Conservation (phyloP, 2,329 filamentous ascomycete species). For the Magnaporthiopsis incrustans region DNA sequence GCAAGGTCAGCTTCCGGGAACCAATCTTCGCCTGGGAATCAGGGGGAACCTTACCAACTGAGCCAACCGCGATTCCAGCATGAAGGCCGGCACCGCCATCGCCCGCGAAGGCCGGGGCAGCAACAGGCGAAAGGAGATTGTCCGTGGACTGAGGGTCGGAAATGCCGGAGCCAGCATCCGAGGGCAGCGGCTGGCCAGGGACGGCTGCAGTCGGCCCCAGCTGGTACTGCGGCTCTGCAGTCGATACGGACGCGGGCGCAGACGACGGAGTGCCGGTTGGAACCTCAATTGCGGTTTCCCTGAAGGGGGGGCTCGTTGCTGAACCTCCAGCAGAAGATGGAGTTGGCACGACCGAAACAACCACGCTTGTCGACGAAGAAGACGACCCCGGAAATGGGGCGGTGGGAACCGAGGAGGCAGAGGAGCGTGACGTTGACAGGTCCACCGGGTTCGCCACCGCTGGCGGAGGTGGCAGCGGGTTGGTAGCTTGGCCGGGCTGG, state of each 20-base stretch:
- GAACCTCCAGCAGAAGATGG: too few species aligned
- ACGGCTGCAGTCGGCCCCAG: neutral
- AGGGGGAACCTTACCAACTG: neutral
- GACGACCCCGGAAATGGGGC: too few species aligned
- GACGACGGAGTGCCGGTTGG: neutral
- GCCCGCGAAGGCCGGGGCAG: too few species aligned
- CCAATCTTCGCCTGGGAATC: too few species aligned
- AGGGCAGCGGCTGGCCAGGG: neutral
- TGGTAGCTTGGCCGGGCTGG: too few species aligned
- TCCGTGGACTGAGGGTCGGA: neutral
- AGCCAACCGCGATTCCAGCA: slow-evolving; percentile 4
- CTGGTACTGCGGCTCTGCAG: neutral
- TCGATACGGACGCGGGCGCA: neutral
- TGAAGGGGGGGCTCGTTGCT: neutral
- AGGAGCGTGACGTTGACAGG: too few species aligned
- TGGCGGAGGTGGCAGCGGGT: too few species aligned
- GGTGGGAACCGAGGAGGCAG: neutral
- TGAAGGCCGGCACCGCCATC: neutral
- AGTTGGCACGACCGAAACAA: neutral
- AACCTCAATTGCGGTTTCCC: neutral
- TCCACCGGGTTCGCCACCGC: too few species aligned
- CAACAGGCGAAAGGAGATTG: neutral
- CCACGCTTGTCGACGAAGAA: neutral
- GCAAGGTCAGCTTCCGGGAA: neutral
- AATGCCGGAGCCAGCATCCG: too few species aligned